Evolutionary conservation across 768 basidiomycete species (phyloP).

Genomic region (Gymnopilus junonius): DNA sequence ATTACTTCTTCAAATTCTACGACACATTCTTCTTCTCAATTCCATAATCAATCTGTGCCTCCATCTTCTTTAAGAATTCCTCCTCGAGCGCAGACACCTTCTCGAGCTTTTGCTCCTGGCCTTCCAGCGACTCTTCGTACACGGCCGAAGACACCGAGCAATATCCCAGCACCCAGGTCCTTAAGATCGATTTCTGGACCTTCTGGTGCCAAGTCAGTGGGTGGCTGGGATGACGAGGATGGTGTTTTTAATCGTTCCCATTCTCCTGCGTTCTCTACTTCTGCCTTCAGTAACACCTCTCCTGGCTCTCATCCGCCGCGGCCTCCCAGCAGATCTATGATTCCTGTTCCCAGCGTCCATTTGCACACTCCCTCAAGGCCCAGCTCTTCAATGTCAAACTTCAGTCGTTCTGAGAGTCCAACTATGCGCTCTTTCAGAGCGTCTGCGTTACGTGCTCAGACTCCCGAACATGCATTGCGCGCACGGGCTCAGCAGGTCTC

Average conservation of each 20-base stretch:
- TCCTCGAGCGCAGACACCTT: conserved; percentile 68
- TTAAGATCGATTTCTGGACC: conserved; percentile 53
- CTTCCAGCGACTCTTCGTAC: conserved; percentile 58
- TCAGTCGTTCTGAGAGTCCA: conserved; percentile 56
- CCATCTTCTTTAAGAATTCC: conserved; percentile 47
- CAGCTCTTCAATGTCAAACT: conserved; percentile 71
- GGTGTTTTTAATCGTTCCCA: conserved; percentile 59
- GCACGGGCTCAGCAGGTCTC: conserved; percentile 65
- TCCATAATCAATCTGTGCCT: conserved; percentile 34
- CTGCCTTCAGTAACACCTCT: conserved; percentile 48
- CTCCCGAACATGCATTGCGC: conserved; percentile 40
- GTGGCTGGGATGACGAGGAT: conserved; percentile 52
- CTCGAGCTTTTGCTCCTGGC: conserved; percentile 41
- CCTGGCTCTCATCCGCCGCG: conserved; percentile 53
- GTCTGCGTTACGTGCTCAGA: conserved; percentile 45
- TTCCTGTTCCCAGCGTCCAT: conserved; percentile 77
- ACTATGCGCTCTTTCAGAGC: conserved; percentile 46
- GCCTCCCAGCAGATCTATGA: conserved; percentile 84
- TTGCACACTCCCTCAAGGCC: conserved; percentile 73
- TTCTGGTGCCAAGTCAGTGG: conserved; percentile 50
- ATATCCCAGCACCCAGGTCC: conserved; percentile 67
- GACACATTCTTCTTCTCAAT: conserved; percentile 53
- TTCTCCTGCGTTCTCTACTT: conserved; percentile 61
- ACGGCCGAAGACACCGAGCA: conserved; percentile 79
- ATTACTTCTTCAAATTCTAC: conserved; percentile 73